These are phyloP conservation scores for Ceratobasidium theobromae DNA, from an alignment of 1,284 basidiomycete genomes.

Conservation along the genomic window DNA sequence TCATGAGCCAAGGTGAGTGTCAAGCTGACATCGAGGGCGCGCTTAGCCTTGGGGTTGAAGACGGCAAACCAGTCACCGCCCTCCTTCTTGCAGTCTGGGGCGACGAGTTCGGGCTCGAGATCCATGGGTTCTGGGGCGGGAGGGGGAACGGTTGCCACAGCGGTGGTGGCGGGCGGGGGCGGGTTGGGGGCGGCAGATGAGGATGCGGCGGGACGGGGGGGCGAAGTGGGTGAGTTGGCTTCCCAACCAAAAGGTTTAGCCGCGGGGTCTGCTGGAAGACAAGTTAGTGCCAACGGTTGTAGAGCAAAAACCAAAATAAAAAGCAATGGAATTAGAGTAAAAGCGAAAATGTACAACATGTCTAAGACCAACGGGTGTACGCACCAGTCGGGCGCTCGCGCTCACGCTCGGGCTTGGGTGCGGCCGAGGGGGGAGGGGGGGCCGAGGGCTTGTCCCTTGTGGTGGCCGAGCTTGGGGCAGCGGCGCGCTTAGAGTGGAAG, in stretches of 20 bases:
- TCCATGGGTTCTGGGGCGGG: constrained; percentile 41
- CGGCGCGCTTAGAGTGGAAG: constrained; percentile 25
- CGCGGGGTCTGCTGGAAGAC: constrained; percentile 15
- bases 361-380: constrained; percentile 26
- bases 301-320: constrained; percentile 16
- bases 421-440: constrained; percentile 19
- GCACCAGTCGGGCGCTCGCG: constrained; percentile 34
- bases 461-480: background rate
- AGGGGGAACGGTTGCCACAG: constrained; percentile 33
- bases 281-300: constrained; percentile 21
- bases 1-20: constrained; percentile 93
- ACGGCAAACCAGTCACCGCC: constrained; percentile 94
- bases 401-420: constrained; percentile 34
- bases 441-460: constrained; percentile 31
- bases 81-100: constrained; percentile 65
- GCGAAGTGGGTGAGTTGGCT: constrained; percentile 29
- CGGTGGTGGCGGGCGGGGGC: constrained; percentile 25
- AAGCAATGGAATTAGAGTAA: constrained; percentile 19
- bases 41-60: constrained; percentile 84
- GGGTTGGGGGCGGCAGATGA: constrained; percentile 21
- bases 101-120: constrained; percentile 52
- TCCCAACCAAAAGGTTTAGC: constrained; percentile 5
- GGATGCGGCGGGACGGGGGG: constrained; percentile 29
- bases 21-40: constrained; percentile 81
- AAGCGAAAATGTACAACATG: constrained; percentile 20